Evolutionary conservation across 2,329 filamentous ascomycete genomes (phyloP).

Genomic region (Xylariaceae sp.): DNA sequence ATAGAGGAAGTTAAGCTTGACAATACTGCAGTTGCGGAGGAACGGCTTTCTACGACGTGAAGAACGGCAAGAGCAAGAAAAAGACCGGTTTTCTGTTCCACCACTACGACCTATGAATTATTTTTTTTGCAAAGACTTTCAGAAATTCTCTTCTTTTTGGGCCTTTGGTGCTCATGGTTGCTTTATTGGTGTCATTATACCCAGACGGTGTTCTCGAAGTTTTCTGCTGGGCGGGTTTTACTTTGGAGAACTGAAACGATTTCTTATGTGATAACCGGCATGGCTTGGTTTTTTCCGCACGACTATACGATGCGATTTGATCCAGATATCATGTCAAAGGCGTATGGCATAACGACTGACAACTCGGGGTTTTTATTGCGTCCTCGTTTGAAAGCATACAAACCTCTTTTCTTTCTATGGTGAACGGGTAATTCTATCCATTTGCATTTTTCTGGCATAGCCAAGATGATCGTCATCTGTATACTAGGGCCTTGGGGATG

Average conservation of each 20-base stretch:
- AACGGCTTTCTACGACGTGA: constrained; percentile 9
- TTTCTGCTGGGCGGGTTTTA: constrained; percentile 17
- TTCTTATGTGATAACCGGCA: constrained; percentile 4
- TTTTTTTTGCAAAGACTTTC: no score
- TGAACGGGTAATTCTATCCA: constrained; percentile 18
- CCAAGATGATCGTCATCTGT: constrained; percentile 22
- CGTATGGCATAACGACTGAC: constrained; percentile 16
- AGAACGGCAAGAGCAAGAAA: neutral
- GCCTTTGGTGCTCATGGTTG: constrained; percentile 14
- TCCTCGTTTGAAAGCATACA: constrained; percentile 21
- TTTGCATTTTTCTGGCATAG: constrained; percentile 14
- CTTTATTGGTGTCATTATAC: constrained; percentile 19
- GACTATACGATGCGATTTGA: constrained; percentile 19
- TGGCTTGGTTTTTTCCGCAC: constrained; percentile 9
- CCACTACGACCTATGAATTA: no score
- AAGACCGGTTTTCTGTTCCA: no score
- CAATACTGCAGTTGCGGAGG: neutral
- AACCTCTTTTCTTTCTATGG: constrained; percentile 16
- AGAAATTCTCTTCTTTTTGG: constrained; percentile 6
- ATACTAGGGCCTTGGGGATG: constrained; percentile 20
- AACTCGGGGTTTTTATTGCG: constrained; percentile 12
- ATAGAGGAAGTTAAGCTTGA: neutral
- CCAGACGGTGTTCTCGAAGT: constrained; percentile 17
- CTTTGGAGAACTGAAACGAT: constrained; percentile 11
- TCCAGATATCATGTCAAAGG: constrained; percentile 14